Conservation (phyloP, 2,329 filamentous ascomycete species). For the Atkinsonella texensis region DNA sequence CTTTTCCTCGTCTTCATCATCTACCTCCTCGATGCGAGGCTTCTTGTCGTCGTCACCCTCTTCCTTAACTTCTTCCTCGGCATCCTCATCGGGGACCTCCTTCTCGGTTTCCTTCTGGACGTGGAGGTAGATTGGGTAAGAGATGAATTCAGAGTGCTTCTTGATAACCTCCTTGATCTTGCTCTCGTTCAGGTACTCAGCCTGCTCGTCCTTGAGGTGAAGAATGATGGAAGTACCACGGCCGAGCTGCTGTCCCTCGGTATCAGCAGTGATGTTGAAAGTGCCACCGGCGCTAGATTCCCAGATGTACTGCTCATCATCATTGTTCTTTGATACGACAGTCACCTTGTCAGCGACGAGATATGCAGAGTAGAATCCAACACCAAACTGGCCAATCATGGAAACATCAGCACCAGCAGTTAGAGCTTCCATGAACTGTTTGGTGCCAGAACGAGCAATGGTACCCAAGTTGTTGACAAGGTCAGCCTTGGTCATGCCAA, state of each 20-base stretch:
- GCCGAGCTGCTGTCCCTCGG: conserved; percentile 79
- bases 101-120: conserved; percentile 98
- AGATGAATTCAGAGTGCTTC: conserved; percentile 99
- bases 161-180: conserved; percentile 99
- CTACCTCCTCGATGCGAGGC: conserved; percentile 88
- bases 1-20: conserved; percentile 71
- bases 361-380: conserved; percentile 99
- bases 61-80: conserved; percentile 50
- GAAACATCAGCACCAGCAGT: conserved; percentile 97
- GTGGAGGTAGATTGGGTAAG: conserved; percentile 99
- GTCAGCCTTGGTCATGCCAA: conserved; percentile 99
- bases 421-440: conserved; percentile 99
- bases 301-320: conserved; percentile 99
- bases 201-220: conserved; percentile 98
- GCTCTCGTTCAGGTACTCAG: conserved; percentile 94
- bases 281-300: conserved; percentile 95
- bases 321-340: conserved; percentile 97
- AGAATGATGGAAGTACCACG: conserved; percentile 97
- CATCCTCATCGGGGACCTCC: conserved; percentile 95
- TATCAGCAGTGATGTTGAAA: conserved; percentile 86
- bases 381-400: conserved; percentile 99
- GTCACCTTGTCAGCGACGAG: conserved; percentile 94
- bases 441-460: conserved; percentile 97
- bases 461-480: conserved; percentile 99
- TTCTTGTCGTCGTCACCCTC: conserved; percentile 85